Evolutionary conservation across 129 eudicot species (phyloP), one percentile per base, ranked within the genome.

Genomic region (Dittrichia graveolens): DNA sequence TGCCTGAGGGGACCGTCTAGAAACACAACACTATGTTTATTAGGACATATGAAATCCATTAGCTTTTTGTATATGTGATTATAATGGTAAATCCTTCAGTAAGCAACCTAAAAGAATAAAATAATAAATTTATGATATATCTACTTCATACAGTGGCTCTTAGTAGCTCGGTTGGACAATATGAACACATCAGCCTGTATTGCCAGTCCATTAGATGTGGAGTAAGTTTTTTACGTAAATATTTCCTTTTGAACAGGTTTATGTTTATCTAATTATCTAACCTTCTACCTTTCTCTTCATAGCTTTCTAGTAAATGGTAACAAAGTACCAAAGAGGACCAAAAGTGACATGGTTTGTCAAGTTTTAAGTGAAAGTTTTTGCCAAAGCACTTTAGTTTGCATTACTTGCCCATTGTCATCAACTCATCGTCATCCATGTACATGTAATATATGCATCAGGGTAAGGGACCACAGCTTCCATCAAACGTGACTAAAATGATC

Each of bases 401-500:
- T 67, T 67, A 47, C 45, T 54, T 4, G 10, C 38, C 18, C 5
- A 42, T 69, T 5, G 44, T 71, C 39, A 61, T 69, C 31, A 39
- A 12, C 43, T 69, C 7, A 50, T 71, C 39, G 50, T 69, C 31
- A 39, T 18, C 43, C 40, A 78, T 61, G 47, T 61, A 35, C 65
- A 66, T 73, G 75, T 73, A 24, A 46, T 67, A 63, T 79, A 47
- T 65, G 44, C 56, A 66, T 68, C 69, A 82, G 86, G 76, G 61
- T 12, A 61, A 47, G 61, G 79, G 72, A 46, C 83, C 81, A 19
- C 89, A 74, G 9, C 77, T 78, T 34, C 89, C 89, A 57, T 78
- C 83, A 47, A 46, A 81, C 42, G 65, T 85, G 71, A 81, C 82
- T 66, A 40, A 64, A 81, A 65, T 81, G 83, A 57, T 85, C 56